Conservation (phyloP, 2,329 filamentous ascomycete species). For the Didymella pomorum region DNA sequence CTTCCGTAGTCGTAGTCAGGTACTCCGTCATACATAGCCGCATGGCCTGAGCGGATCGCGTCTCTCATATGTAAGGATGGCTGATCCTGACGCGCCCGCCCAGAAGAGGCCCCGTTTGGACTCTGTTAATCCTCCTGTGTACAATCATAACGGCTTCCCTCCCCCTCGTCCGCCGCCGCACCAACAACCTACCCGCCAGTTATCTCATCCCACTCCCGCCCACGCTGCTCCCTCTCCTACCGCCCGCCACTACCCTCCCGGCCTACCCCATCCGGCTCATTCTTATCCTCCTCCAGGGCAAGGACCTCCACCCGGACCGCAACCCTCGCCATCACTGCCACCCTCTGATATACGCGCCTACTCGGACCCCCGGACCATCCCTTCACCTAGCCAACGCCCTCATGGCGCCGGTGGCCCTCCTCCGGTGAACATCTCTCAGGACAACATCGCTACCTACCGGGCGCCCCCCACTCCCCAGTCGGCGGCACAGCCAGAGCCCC, state of each 20-base stretch:
- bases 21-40: slow-evolving; percentile 43
- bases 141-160: slow-evolving; percentile 43
- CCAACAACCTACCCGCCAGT: slow-evolving; percentile 40
- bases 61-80: slow-evolving; percentile 51
- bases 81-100: slow-evolving; percentile 50
- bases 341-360: slow-evolving; percentile 46
- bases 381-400: slow-evolving; percentile 46
- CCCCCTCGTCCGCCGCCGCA: slow-evolving; percentile 41
- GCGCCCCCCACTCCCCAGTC: slow-evolving; percentile 45
- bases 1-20: slow-evolving; percentile 29
- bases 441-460: slow-evolving; percentile 45
- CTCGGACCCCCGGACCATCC: slow-evolving; percentile 45
- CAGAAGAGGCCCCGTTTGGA: slow-evolving; percentile 52
- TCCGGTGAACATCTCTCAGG: slow-evolving; percentile 46
- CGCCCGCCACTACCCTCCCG: slow-evolving; percentile 39
- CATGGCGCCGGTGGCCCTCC: slow-evolving; percentile 45
- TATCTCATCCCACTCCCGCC: slow-evolving; percentile 41
- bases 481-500: slow-evolving; percentile 29
- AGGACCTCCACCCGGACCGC: slow-evolving; percentile 33
- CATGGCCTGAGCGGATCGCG: slow-evolving; percentile 51
- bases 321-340: slow-evolving; percentile 44
- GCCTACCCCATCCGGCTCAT: slow-evolving; percentile 35
- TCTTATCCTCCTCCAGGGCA: slow-evolving; percentile 33
- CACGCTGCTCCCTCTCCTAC: slow-evolving; percentile 44
- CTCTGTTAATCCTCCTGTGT: slow-evolving; percentile 44